A percentile compares a stretch with the other conserved stretches of the same genome.
Evolutionary conservation across 2,329 filamentous ascomycete species (phyloP).

Genomic region (Teratosphaeria destructans): DNA sequence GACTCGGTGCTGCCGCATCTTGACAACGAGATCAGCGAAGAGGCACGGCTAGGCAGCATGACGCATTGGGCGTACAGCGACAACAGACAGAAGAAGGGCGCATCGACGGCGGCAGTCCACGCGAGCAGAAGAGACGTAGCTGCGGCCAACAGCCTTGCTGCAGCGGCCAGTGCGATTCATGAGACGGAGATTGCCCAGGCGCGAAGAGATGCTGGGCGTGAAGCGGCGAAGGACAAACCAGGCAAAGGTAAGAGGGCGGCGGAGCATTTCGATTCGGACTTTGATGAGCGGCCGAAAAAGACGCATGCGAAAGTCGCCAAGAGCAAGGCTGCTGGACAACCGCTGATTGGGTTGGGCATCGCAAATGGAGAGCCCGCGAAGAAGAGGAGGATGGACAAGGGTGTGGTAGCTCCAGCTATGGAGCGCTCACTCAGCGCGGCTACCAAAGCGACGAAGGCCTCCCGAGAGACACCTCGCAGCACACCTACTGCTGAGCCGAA

Average conservation of each 20-base stretch:
- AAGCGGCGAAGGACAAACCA: constrained; percentile 51
- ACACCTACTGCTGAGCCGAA: constrained; percentile 55
- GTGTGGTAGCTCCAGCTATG: constrained; percentile 37
- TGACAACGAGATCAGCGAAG: constrained; percentile 81
- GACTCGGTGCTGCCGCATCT: constrained; percentile 81
- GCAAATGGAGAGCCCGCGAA: constrained; percentile 56
- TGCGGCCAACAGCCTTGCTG: constrained; percentile 55
- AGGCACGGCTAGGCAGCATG: constrained; percentile 82
- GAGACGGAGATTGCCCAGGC: constrained; percentile 70
- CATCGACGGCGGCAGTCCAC: constrained; percentile 53
- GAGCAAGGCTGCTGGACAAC: constrained; percentile 46
- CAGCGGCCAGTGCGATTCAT: constrained; percentile 64
- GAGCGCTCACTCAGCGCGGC: constrained; percentile 56
- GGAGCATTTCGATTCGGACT: constrained; percentile 66
- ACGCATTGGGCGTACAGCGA: constrained; percentile 94
- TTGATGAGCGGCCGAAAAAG: constrained; percentile 65
- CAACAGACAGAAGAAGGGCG: constrained; percentile 52
- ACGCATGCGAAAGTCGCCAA: constrained; percentile 46
- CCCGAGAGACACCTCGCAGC: constrained; percentile 52
- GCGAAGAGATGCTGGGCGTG: constrained; percentile 71
- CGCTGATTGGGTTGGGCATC: constrained; percentile 43
- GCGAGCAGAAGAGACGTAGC: constrained; percentile 69
- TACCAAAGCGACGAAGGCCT: constrained; percentile 17
- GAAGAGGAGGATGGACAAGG: constrained; percentile 70
- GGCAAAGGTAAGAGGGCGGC: constrained; percentile 46